A percentile compares a stretch with the other conserved stretches of the same genome.
phyloP scores from a whole-genome alignment of 108 stramenopile genomes.

The Poteriospumella lacustris region DNA sequence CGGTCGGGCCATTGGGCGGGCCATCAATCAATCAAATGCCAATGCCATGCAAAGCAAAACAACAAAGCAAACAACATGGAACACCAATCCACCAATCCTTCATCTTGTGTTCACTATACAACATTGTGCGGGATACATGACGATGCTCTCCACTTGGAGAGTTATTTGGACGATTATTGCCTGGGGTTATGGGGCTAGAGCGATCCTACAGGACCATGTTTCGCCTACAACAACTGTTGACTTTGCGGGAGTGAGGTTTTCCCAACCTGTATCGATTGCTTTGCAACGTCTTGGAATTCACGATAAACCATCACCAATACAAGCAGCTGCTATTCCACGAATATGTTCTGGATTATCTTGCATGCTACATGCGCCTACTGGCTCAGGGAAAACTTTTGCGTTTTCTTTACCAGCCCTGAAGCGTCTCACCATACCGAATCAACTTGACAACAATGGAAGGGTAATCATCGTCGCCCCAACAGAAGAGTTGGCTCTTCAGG shows the following conservation, averaged over 20 bases:
- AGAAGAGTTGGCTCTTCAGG: constrained; percentile 53
- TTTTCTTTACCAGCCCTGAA: constrained; percentile 45
- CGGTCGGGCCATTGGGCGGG: too few species aligned
- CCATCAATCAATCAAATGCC: too few species aligned
- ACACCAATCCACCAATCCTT: too few species aligned
- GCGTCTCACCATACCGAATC: constrained; percentile 21
- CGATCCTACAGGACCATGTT: too few species aligned
- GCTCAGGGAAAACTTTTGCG: constrained; percentile 48
- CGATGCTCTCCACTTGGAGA: too few species aligned
- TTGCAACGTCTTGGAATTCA: background rate
- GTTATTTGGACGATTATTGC: too few species aligned
- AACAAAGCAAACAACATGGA: too few species aligned
- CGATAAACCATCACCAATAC: background rate
- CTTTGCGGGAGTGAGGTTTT: background rate
- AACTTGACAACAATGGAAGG: constrained; percentile 28
- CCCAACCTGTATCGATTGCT: background rate
- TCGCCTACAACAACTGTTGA: background rate
- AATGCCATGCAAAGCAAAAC: too few species aligned
- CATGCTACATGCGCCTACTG: constrained; percentile 45
- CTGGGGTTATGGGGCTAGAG: too few species aligned
- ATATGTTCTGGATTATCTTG: background rate
- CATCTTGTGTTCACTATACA: too few species aligned
- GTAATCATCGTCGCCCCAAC: constrained; percentile 46
- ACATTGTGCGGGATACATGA: too few species aligned
- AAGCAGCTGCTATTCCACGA: background rate